Percentiles rank a stretch among this genome's conserved stretches.
Conservation (phyloP, 805 yeast species). For the Barnettozyma pratensis region DNA sequence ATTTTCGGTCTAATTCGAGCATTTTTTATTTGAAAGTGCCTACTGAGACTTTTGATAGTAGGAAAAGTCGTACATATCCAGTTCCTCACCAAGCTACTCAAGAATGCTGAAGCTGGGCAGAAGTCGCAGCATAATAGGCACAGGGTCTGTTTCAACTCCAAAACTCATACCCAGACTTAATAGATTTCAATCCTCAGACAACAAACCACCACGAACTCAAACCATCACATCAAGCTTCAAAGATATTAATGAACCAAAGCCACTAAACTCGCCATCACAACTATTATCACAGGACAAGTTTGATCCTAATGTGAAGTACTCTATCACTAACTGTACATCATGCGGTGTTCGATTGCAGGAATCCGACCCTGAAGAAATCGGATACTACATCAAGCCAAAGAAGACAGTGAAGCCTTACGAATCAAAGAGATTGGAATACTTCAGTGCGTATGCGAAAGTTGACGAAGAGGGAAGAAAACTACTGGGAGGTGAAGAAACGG, state of each 20-base stretch:
- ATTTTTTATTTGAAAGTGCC: too few species aligned
- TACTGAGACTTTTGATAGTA: too few species aligned
- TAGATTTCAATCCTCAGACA: background rate
- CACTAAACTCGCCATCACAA: background rate
- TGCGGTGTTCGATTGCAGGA: slow-evolving; percentile 56
- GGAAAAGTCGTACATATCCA: too few species aligned
- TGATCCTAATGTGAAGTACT: slow-evolving; percentile 8
- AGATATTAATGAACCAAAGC: slow-evolving; percentile 1
- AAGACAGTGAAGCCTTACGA: slow-evolving; percentile 8
- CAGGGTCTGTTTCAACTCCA: too few species aligned
- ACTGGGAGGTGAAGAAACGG: too few species aligned
- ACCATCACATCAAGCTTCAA: slow-evolving; percentile 1
- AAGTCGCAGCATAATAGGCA: too few species aligned
- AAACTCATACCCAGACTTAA: background rate
- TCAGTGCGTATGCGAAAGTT: slow-evolving; percentile 18
- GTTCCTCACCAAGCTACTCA: too few species aligned
- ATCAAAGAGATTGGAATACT: slow-evolving; percentile 14
- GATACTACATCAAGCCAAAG: slow-evolving; percentile 37
- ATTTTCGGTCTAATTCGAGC: too few species aligned
- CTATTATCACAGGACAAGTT: background rate
- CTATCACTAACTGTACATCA: slow-evolving; percentile 36
- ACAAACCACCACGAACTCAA: background rate
- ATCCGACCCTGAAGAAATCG: slow-evolving; percentile 31
- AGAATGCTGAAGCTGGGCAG: too few species aligned
- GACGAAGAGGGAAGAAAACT: slow-evolving; percentile 21